These are phyloP conservation scores for Salix suchowensis DNA, from an alignment of 345 rosid genomes.

Conservation along the genomic window DNA sequence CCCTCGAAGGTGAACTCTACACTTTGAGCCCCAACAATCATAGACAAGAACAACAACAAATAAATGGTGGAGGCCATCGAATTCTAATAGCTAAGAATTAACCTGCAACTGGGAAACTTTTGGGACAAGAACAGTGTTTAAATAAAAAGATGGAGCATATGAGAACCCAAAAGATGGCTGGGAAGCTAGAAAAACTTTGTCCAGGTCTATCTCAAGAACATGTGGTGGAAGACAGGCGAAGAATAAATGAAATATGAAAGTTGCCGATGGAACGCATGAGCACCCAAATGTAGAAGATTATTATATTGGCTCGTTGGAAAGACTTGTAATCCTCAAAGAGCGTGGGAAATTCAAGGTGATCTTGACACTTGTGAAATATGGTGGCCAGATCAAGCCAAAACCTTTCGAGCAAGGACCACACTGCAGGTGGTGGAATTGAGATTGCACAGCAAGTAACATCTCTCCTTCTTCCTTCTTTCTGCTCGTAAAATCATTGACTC, in stretches of 20 bases:
- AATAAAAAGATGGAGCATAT: not conserved
- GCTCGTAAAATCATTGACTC: too few species aligned
- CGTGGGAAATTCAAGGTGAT: not conserved
- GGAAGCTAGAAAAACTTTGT: not conserved
- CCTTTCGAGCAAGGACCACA: not conserved
- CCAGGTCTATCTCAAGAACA: not conserved
- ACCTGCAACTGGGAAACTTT: not conserved
- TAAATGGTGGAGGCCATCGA: conserved; percentile 12
- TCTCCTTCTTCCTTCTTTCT: too few species aligned
- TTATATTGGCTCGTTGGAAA: not conserved
- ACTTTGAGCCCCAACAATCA: conserved; percentile 5
- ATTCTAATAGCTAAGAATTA: not conserved
- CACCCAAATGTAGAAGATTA: not conserved
- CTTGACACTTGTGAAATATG: not conserved
- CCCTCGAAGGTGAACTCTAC: conserved; percentile 37
- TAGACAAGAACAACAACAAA: conserved; percentile 11
- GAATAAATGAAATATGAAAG: not conserved
- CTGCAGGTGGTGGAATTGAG: too few species aligned
- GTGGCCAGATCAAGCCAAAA: not conserved
- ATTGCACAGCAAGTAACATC: not conserved
- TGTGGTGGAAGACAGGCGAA: not conserved
- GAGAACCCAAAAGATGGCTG: not conserved
- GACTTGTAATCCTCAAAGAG: not conserved
- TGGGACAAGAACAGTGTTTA: not conserved
- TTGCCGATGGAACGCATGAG: not conserved